These are phyloP conservation scores for Penicillium paxilli DNA, from an alignment of 495 filamentous ascomycete species.

Conservation along the genomic window DNA sequence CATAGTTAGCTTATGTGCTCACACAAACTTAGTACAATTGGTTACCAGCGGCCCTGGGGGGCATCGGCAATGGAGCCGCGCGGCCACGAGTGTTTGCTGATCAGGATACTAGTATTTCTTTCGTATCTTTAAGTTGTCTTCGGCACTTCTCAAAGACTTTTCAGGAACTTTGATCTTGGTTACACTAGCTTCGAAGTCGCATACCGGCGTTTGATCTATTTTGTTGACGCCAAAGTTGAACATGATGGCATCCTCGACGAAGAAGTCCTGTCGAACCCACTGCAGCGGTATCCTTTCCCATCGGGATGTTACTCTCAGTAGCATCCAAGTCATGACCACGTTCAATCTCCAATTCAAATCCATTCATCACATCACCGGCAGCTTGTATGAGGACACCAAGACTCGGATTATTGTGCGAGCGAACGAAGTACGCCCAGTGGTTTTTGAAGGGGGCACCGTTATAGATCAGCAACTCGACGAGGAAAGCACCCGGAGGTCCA, in stretches of 20 bases:
- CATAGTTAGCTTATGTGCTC: not conserved
- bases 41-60: too few relatives aligned
- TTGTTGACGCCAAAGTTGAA: constrained; percentile 14
- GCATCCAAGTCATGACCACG: constrained; percentile 19
- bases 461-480: constrained; percentile 26
- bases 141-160: too few relatives aligned
- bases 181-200: constrained; percentile 17
- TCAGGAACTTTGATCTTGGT: constrained; percentile 10
- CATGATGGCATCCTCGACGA: constrained; percentile 24
- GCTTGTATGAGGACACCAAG: constrained; percentile 26
- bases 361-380: constrained; percentile 23
- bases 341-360: constrained; percentile 25
- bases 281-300: constrained; percentile 23
- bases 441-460: constrained; percentile 33
- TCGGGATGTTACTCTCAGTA: constrained; percentile 8
- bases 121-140: too few relatives aligned
- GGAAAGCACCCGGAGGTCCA: constrained; percentile 16
- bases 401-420: constrained; percentile 9
- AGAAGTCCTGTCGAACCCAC: constrained; percentile 21
- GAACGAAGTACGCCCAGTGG: constrained; percentile 32
- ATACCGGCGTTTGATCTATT: constrained; percentile 15
- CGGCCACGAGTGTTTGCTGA: too few relatives aligned
- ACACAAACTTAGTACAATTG: too few relatives aligned
- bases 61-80: too few relatives aligned
- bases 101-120: too few relatives aligned